Base-by-base conservation (phyloP, 306 rosid species). In the Corylus americana region DNA sequence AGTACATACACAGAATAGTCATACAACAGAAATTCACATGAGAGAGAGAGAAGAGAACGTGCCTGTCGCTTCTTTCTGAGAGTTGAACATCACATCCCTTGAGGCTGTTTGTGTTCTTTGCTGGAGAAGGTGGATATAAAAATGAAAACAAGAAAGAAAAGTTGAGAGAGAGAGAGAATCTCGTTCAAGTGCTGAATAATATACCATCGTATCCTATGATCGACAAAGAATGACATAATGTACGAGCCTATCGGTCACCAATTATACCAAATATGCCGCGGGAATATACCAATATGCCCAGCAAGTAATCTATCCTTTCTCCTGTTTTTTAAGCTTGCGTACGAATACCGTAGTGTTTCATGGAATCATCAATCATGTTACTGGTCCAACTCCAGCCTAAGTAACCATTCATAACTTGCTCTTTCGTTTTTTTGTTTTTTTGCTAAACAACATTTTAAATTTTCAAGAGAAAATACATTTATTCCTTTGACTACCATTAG, bases 281-380 rank as follows among this genome's bases (percentile, higher is more conserved):
- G 67, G 93, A 86, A 87, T 86, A 87, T 90, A 1, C 90, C 71
- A n/a, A 53, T 73, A 77, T 83, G 45, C 89, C 57, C 10, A 31
- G 22, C 18, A 54, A 55, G 66, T 9, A 18, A 58, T 17, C 35
- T 20, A 1, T 2, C 22, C 10, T 58, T 58, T 58, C 29, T 58
- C 66, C 7, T 58, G 66, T 11, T 49, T 49, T 49, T 49, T 10
- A 49, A 49, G 45, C 8, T 42, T 42, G 1, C 45, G 45, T 42
- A 42, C 45, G 42, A 5, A 37, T 7, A 42, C 7, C 1, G 3
- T 5, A 5, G 45, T 42, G 45, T 42, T 42, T 42, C 45, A 42
- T 31, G 35, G 35, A 22, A 22, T 22, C 22, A 22, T 22, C 22
- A 31, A 31, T 31, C 35, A 31, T 42, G 42, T 37, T 37, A 37